phyloP scores from a whole-genome alignment of 192 early-diverging fungal genomes.

The Piromyces finnis region DNA sequence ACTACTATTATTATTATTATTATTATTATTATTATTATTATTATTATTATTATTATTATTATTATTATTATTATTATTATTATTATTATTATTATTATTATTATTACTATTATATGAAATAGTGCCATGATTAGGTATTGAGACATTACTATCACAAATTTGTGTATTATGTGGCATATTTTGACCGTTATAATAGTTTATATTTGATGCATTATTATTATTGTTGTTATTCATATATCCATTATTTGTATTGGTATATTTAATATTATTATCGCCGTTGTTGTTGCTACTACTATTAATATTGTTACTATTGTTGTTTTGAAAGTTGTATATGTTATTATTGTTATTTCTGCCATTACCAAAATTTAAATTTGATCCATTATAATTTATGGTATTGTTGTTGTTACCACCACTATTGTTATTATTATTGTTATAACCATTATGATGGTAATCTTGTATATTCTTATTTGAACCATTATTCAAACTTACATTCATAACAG shows the following conservation, averaged over 20 bases:
- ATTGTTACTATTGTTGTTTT: background rate
- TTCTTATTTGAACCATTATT: background rate
- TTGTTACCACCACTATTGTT: background rate
- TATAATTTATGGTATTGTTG: background rate
- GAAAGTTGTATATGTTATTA: background rate
- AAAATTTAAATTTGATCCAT: background rate
- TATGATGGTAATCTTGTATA: too few species aligned
- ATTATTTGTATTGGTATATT: too few species aligned
- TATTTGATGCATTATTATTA: background rate
- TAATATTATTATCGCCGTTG: background rate
- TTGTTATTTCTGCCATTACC: background rate
- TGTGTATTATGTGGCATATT: background rate
- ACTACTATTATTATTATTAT: background rate
- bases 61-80: background rate
- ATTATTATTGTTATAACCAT: background rate
- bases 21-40: background rate
- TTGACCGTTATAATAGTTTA: background rate
- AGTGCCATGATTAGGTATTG: too few species aligned
- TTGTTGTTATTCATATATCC: background rate
- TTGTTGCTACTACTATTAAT: background rate
- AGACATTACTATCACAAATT: background rate
- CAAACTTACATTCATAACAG: too few species aligned
- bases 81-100: background rate
- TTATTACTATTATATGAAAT: background rate
- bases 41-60: background rate